Evolutionary conservation across 2,329 filamentous ascomycete genomes (phyloP), one percentile per base, ranked within the genome.

Genomic region (Scleromitrula shiraiana): DNA sequence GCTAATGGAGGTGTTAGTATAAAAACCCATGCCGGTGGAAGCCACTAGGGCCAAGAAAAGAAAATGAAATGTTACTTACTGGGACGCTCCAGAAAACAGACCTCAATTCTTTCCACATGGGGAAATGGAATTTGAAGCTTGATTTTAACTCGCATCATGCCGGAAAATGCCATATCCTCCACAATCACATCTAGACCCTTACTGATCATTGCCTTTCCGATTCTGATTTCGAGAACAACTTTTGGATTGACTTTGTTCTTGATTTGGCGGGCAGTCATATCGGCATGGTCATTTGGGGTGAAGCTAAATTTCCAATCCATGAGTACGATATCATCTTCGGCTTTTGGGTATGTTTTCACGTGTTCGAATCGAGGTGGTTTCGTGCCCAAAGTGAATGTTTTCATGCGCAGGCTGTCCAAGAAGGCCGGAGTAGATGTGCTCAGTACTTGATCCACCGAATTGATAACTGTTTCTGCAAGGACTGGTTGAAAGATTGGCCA

Each of bases 241-340:
- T 97, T 98, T 47, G 93, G 93, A 64, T 98, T 97, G 67, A 97
- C 79, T 73, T 95, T 96, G 73, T 90, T 89, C 73, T 87, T 91
- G 62, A 96, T 70, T 66, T 98, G 93, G 52, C 85, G 81, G 2
- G 83, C 74, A 2, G 93, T 98, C 77, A 98, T 80, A 66, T 98
- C 93, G 56, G 86, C 82, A 2, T 80, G 86, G 66, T 98, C 94
- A 57, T 93, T 97, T 27, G 93, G 93, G 0, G 88, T 97, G 70
- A 98, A 98, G 74, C 91, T 97, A 68, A 98, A 98, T 62, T 95
- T 95, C 93, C 93, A 98, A 65, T 98, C 93, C 93, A 98, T 98
- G 62, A 97, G 79, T 35, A 98, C 88, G 50, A 90, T 83, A 63
- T 98, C 93, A 54, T 96, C 90, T 58, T 96, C 88, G 1, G 87